Evolutionary conservation across 2,329 filamentous ascomycete genomes (phyloP).

Genomic region (Pseudogymnoascus sp.): DNA sequence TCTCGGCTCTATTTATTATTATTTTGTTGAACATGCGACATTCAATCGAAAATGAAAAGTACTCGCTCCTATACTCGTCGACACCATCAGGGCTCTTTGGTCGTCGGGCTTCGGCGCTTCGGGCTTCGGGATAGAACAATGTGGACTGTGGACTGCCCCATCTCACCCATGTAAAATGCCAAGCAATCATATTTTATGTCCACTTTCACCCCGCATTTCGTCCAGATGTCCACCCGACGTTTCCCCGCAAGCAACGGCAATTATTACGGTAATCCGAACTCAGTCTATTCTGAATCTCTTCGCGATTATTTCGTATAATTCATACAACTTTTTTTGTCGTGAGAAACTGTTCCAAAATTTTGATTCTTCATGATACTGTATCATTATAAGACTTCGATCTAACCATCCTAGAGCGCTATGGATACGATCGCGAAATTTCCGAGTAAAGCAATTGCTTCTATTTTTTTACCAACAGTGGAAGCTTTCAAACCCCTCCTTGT

Average conservation of each 20-base stretch:
- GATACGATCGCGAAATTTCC: background rate
- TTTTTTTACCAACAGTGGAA: conserved; percentile 21
- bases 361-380: background rate
- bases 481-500: conserved; percentile 22
- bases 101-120: background rate
- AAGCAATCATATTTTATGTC: background rate
- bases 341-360: background rate
- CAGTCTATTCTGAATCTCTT: background rate
- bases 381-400: background rate
- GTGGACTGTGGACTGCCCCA: background rate
- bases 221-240: background rate
- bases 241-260: background rate
- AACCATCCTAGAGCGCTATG: background rate
- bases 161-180: background rate
- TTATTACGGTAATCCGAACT: background rate
- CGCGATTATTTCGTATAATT: background rate
- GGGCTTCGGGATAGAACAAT: background rate
- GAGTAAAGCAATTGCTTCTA: conserved; percentile 13
- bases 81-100: background rate
- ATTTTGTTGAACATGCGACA: background rate
- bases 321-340: background rate
- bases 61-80: background rate
- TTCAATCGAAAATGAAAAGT: background rate
- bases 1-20: background rate
- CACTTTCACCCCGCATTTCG: background rate